phyloP scores from a whole-genome alignment of 2,329 filamentous ascomycete genomes.

The Hyphodiscus sp. region DNA sequence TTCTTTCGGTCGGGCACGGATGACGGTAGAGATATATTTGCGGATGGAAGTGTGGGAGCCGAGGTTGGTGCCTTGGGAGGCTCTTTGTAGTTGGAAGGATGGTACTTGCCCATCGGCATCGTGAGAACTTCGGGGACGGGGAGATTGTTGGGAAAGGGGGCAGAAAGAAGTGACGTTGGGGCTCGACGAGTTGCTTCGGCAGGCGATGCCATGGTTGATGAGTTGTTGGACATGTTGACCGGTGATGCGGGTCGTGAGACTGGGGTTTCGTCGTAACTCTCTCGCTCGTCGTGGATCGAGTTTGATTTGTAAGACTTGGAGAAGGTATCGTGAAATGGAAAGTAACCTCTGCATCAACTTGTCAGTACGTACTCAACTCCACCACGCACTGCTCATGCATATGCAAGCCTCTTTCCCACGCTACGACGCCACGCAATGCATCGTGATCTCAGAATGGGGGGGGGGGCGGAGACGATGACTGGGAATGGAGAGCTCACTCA shows the following conservation, averaged over 20 bases:
- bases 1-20: conserved; percentile 17
- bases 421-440: neutral
- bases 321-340: conserved; percentile 47
- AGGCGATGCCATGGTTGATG: conserved; percentile 20
- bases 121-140: conserved; percentile 7
- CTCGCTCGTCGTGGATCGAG: neutral
- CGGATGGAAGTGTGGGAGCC: conserved; percentile 25
- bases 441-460: neutral
- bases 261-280: neutral
- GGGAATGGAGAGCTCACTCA: conserved; percentile 37
- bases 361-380: conserved; percentile 3
- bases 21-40: conserved; percentile 20
- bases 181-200: conserved; percentile 2
- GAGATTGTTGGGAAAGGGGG: neutral
- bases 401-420: neutral
- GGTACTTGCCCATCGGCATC: conserved; percentile 56
- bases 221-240: conserved; percentile 15
- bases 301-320: conserved; percentile 4
- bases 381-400: neutral
- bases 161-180: conserved; percentile 9
- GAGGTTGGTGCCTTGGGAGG: conserved; percentile 6
- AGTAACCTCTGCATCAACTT: conserved; percentile 45
- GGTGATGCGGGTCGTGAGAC: neutral
- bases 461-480: no score
- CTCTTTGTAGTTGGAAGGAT: conserved; percentile 53